These are phyloP conservation scores for Candida dubliniensis DNA, from an alignment of 1,139 yeast species.

Conservation along the genomic window DNA sequence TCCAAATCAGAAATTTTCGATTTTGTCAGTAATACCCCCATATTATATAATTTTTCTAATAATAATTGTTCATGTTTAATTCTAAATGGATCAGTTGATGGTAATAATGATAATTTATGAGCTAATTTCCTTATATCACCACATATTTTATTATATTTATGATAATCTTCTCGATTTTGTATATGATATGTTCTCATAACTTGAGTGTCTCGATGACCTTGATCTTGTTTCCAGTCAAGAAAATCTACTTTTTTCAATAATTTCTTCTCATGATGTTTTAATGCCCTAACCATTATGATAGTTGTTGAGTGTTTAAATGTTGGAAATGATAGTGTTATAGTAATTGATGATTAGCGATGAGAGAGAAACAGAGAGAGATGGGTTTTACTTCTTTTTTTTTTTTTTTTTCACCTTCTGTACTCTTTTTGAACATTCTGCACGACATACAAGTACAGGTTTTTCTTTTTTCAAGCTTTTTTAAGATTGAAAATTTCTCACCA, in stretches of 20 bases:
- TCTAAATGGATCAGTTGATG: conserved; percentile 83
- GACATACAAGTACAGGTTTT: too few relatives aligned
- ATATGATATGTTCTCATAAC: conserved; percentile 94
- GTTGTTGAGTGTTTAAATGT: not conserved
- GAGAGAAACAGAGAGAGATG: too few relatives aligned
- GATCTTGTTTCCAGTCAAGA: conserved; percentile 96
- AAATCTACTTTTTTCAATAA: conserved; percentile 93
- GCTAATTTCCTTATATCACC: conserved; percentile 90
- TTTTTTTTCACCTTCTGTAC: too few relatives aligned
- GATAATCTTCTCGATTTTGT: conserved; percentile 93
- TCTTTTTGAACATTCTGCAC: too few relatives aligned
- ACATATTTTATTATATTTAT: conserved; percentile 86
- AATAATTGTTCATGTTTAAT: conserved; percentile 83
- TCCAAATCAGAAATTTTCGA: conserved; percentile 93
- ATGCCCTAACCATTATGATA: conserved; percentile 76
- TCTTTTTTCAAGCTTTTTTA: too few relatives aligned
- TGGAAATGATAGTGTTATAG: not conserved
- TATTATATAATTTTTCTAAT: conserved; percentile 78
- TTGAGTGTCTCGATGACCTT: conserved; percentile 90
- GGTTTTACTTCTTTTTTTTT: too few relatives aligned
- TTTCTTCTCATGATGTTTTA: conserved; percentile 94
- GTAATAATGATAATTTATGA: conserved; percentile 76
- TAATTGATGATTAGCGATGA: too few relatives aligned
- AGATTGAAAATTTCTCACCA: too few relatives aligned
- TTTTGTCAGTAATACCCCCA: conserved; percentile 84